Percentiles rank a stretch among this genome's conserved stretches.
Conservation (phyloP, 371 early-diverging fungal species). For the Sanchytrium tribonematis region DNA sequence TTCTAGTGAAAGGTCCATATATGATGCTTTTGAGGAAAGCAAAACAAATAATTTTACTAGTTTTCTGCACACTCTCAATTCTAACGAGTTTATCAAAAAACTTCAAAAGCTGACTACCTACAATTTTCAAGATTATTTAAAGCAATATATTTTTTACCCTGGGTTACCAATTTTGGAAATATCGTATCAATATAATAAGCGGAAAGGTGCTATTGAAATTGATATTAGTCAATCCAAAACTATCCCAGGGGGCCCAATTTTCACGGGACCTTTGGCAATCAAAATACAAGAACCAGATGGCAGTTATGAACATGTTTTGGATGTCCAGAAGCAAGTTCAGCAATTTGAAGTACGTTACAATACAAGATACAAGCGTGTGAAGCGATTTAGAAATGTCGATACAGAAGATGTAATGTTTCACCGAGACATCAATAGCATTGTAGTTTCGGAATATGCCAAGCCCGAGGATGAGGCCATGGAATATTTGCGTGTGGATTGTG, state of each 20-base stretch:
- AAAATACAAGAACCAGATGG: slow-evolving; percentile 78
- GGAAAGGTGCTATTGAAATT: neutral
- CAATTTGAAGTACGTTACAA: slow-evolving; percentile 72
- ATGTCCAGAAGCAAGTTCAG: slow-evolving; percentile 38
- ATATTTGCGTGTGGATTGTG: neutral
- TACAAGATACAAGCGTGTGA: slow-evolving; percentile 63
- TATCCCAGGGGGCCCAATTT: slow-evolving; percentile 11
- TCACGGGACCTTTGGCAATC: slow-evolving; percentile 54
- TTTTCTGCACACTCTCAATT: neutral
- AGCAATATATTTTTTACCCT: neutral
- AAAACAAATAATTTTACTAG: neutral
- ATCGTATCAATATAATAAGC: neutral
- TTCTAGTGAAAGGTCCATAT: neutral
- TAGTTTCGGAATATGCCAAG: neutral
- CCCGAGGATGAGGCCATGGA: slow-evolving; percentile 1
- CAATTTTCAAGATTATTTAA: neutral
- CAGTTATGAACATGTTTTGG: slow-evolving; percentile 68
- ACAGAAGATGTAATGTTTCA: neutral
- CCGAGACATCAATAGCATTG: neutral
- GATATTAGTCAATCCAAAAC: neutral
- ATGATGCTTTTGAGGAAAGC: neutral
- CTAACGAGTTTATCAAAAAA: neutral
- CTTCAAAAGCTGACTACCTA: neutral
- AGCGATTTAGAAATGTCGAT: neutral
- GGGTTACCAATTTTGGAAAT: neutral